A percentile compares a stretch with the other conserved stretches of the same genome.
Evolutionary conservation across 768 basidiomycete genomes (phyloP).

Genomic region (Hydnomerulius pinastri): DNA sequence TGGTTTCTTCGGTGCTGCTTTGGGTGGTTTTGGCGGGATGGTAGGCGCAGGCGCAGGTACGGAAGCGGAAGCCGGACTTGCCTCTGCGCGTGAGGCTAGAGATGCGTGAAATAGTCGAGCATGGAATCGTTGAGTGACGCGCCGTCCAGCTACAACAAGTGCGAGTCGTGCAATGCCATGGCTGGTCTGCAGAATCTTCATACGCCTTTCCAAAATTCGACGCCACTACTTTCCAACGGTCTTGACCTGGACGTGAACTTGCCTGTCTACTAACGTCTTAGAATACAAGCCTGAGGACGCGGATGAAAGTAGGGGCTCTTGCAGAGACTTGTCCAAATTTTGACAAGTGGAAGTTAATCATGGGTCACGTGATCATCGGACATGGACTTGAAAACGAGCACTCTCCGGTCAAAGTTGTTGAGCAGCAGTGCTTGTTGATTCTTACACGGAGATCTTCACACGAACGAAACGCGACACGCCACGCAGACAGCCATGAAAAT

Average conservation of each 20-base stretch:
- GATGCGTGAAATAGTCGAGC: slow-evolving; percentile 13
- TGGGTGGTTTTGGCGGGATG: too few species aligned
- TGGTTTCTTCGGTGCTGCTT: neutral
- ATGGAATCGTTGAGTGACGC: slow-evolving; percentile 16
- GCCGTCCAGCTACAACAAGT: slow-evolving; percentile 14
- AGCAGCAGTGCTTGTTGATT: too few species aligned
- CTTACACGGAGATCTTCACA: too few species aligned
- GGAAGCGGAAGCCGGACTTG: neutral
- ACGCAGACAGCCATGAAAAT: slow-evolving; percentile 19
- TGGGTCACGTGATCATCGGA: slow-evolving; percentile 14
- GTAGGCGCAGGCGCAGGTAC: too few species aligned
- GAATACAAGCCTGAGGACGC: neutral
- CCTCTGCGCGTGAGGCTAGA: neutral
- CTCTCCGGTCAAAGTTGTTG: neutral
- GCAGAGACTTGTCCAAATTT: too few species aligned
- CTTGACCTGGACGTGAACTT: too few species aligned
- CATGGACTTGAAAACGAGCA: neutral
- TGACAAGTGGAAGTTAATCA: neutral
- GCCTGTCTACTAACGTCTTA: too few species aligned
- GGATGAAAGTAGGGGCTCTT: neutral
- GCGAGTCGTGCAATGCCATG: slow-evolving; percentile 13
- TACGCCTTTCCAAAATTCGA: neutral
- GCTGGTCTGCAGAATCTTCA: neutral
- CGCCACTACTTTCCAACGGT: neutral
- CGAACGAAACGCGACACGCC: too few species aligned